These are phyloP conservation scores for Pythium phragmiticola DNA, from an alignment of 352 stramenopile species.

Conservation along the genomic window DNA sequence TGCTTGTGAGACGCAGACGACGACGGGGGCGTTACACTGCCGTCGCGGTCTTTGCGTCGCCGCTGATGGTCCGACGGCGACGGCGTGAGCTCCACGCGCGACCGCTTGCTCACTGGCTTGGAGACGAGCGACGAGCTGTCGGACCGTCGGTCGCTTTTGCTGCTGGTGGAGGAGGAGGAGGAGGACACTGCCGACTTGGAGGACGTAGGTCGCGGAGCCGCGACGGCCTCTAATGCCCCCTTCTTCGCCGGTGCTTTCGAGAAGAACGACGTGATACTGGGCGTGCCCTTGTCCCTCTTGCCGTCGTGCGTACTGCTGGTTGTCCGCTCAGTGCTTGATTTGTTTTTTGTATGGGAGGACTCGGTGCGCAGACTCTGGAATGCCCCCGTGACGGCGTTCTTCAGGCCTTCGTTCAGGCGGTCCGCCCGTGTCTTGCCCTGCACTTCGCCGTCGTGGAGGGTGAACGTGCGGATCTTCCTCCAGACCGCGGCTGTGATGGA, in stretches of 20 bases:
- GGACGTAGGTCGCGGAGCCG: background rate
- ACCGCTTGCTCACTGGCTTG: conserved; percentile 14
- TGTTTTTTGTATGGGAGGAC: background rate
- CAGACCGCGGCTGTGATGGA: conserved; percentile 52
- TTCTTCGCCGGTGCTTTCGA: conserved; percentile 1
- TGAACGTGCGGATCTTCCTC: conserved; percentile 76
- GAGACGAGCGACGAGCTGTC: background rate
- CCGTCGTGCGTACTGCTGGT: background rate
- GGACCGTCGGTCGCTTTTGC: background rate
- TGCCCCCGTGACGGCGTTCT: conserved; percentile 31
- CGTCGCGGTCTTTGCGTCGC: background rate
- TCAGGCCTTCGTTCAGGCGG: conserved; percentile 51
- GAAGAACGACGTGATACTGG: conserved; percentile 5
- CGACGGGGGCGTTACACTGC: background rate
- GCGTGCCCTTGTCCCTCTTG: background rate
- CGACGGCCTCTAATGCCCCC: background rate
- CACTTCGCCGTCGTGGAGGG: conserved; percentile 56
- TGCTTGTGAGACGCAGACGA: conserved; percentile 8
- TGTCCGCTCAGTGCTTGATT: background rate
- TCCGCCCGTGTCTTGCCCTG: conserved; percentile 58
- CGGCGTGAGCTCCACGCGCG: conserved; percentile 28
- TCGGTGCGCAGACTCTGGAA: conserved; percentile 19
- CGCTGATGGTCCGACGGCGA: background rate
- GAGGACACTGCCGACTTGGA: background rate
- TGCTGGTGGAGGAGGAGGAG: background rate